Evolutionary conservation across 116 monocot species (phyloP).

Genomic region (Trichopus zeylanicus): DNA sequence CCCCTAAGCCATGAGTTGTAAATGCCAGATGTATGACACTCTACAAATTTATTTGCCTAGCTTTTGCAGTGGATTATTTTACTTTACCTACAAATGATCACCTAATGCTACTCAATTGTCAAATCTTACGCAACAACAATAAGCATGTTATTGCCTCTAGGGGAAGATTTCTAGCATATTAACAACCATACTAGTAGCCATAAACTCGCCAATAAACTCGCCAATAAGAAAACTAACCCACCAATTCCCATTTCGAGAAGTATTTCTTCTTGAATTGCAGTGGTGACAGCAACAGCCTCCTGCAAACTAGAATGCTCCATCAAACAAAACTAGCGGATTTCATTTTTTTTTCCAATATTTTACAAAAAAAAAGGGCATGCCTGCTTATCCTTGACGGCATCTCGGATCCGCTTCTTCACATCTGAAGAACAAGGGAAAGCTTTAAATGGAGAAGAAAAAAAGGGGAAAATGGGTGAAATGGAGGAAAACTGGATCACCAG

Average conservation of each 20-base stretch:
- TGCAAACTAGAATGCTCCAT: conserved; percentile 4
- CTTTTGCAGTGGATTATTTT: no score
- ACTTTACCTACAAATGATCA: no score
- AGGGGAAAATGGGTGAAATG: background rate
- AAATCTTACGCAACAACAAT: no score
- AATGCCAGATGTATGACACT: no score
- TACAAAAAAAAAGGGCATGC: conserved; percentile 9
- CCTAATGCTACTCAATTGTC: no score
- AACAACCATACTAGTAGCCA: no score
- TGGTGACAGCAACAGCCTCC: conserved; percentile 89
- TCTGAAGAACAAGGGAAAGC: conserved; percentile 36
- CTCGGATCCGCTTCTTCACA: conserved; percentile 65
- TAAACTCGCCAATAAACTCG: no score
- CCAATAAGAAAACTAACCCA: conserved; percentile 5
- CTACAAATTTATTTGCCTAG: no score
- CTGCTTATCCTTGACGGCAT: conserved; percentile 86
- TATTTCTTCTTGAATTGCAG: conserved; percentile 85
- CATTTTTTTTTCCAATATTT: background rate
- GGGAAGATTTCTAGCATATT: no score
- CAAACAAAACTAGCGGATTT: background rate
- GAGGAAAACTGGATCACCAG: conserved; percentile 18
- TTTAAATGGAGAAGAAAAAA: background rate
- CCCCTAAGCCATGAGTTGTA: no score
- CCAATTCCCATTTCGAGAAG: conserved; percentile 83
- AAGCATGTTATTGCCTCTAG: no score